Evolutionary conservation across 2,329 filamentous ascomycete species (phyloP).

Genomic region (Emmonsia crescens): DNA sequence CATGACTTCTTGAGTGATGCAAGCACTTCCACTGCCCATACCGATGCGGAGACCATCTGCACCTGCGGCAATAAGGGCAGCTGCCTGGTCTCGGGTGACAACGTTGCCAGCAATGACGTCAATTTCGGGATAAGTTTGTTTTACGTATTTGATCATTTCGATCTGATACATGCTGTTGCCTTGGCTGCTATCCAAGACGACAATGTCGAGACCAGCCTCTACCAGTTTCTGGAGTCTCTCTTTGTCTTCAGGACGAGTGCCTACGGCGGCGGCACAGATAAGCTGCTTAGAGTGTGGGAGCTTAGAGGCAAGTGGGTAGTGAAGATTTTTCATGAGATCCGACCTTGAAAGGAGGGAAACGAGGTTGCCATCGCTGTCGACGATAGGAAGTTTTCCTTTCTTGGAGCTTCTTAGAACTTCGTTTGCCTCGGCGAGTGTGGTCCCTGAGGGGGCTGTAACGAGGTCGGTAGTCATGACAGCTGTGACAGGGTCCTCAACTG

Average conservation of each 20-base stretch:
- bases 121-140: constrained; percentile 69
- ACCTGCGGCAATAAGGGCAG: constrained; percentile 80
- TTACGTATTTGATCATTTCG: constrained; percentile 95
- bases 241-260: constrained; percentile 91
- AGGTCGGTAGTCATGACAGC: constrained; percentile 94
- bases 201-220: constrained; percentile 89
- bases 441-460: constrained; percentile 72
- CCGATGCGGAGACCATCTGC: constrained; percentile 95
- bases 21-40: constrained; percentile 96
- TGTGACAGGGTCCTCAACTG: constrained; percentile 60
- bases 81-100: constrained; percentile 93
- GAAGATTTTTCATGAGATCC: constrained; percentile 95
- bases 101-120: constrained; percentile 98
- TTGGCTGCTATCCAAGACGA: constrained; percentile 91
- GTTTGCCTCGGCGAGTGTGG: constrained; percentile 81
- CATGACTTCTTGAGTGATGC: constrained; percentile 99
- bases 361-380: constrained; percentile 72
- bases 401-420: constrained; percentile 86
- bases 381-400: constrained; percentile 95
- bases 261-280: constrained; percentile 88
- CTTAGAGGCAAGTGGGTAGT: constrained; percentile 95
- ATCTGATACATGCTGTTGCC: constrained; percentile 98
- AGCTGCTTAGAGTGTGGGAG: constrained; percentile 95
- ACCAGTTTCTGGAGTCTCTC: constrained; percentile 73
- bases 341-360: constrained; percentile 88